Evolutionary conservation across 306 rosid genomes (phyloP), one percentile per base, ranked within the genome.

Genomic region (Carpinus fangiana): DNA sequence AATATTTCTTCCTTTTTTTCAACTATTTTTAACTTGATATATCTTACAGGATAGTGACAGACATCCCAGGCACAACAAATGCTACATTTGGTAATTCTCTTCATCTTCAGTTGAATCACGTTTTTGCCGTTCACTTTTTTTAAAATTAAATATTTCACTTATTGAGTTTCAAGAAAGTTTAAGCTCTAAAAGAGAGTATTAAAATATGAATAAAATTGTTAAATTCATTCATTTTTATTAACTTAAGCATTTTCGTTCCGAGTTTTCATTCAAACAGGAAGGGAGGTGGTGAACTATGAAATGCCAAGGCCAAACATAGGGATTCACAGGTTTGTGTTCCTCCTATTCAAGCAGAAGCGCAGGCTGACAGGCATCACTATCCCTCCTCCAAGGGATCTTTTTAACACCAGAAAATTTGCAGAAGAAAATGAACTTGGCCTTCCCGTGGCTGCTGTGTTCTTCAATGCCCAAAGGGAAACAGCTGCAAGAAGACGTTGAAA

Each of bases 21-120:
- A 72, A 48, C 61, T 38, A 45, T 20, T 72, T 64, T 20, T 45
- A 56, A 38, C 26, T 10, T 78, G 36, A 51, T 71, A 72, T 12
- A 72, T 14, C 76, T 73, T 34, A 36, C 92, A 94, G 98, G 98
- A 81, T 92, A 7, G 98, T 92, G 53, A 87, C 93, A 12, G 97
- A 94, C 72, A 94, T 94, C 38, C 98, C 98, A 12, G 98, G 98
- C 82, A 94, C 98, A 45, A 94, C 98, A 59, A 93, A 90, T 81
- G 79, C 77, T 43, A 70, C 93, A 46, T 94, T 94, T 73, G 97
- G 97, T 94, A 86, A 85, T 74, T 43, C 48, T 21, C 73, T 47
- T 80, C 17, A 23, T 36, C 45, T 23, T 23, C 26, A 23, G 26
- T 23, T 23, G 26, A 38, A 38, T 0, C 0, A 3, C 5, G 5